Base-by-base conservation (phyloP, 108 stramenopile genomes). In the Pseudonitzschia delicatissima region DNA sequence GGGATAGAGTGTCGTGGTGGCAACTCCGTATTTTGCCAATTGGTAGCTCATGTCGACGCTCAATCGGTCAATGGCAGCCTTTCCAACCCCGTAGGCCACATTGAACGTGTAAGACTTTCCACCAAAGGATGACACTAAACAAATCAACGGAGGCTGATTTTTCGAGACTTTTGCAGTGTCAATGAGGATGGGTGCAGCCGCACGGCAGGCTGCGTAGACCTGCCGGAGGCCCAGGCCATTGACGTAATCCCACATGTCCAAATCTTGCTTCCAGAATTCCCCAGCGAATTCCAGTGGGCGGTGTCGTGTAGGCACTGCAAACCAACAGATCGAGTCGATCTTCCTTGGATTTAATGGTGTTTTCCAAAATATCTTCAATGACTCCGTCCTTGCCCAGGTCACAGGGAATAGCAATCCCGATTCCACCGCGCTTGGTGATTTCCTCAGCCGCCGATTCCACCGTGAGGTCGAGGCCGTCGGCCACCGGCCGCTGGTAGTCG, bases 71-170 rank as follows among this genome's bases (percentile, higher is more conserved):
- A 88, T 68, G 6, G 72, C 96, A 2, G 91, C 91, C 65, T 96
- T 96, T 21, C 86, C 91, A 7, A 95, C 90, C 5, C 96, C 96
- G 64, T 96, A 96, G 8, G 94, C 84, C 1, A 95, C 88, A 76
- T 94, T 94, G 74, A 94, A 94, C 9, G 93, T 88, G 60, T 94
- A 94, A 27, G 77, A 64, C 35, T 78, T 77, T 8, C 90, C 93
- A 13, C 93, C 93, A 64, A 94, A 94, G 53, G 77, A 79, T 18
- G 71, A 74, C 5, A 94, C 65, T 51, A 92, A 57, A 18, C 52
- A 68, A 36, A 92, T 77, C n/a, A 92, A 62, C 3, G 93, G 93
- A 21, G 76, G 80, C 2, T 76, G 33, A 0, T 45, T 52, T 6
- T 42, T 65, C 1, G 8, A 61, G 25, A 44, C 13, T 17, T 64